A percentile compares a stretch with the other conserved stretches of the same genome.
Conservation (phyloP, 106 monocot species). For the Phalaenopsis equestris region DNA sequence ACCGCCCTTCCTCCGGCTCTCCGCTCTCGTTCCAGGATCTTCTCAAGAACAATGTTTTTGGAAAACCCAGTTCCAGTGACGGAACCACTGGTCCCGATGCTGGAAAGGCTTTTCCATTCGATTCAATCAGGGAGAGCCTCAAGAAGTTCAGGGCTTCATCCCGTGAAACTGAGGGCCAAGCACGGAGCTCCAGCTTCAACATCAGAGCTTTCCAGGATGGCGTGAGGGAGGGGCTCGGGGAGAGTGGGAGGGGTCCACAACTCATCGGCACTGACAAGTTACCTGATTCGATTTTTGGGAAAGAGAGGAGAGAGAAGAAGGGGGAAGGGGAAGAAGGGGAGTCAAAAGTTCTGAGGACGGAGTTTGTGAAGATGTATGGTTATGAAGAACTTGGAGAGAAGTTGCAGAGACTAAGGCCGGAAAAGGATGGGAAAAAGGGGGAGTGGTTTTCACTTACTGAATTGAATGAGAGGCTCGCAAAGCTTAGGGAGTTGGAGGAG, state of each 20-base stretch:
- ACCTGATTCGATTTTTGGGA: conserved; percentile 70
- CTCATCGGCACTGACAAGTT: conserved; percentile 5
- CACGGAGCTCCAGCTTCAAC: not conserved
- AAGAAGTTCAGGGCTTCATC: conserved; percentile 22
- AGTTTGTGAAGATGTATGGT: conserved; percentile 53
- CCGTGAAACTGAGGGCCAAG: not conserved
- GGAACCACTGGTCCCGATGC: not conserved
- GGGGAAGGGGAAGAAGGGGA: conserved; percentile 22
- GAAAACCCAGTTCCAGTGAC: not conserved
- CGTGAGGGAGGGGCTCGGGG: conserved; percentile 1
- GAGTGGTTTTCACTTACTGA: conserved; percentile 60
- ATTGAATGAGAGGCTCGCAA: conserved; percentile 66
- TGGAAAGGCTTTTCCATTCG: conserved; percentile 3
- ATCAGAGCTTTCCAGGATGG: conserved; percentile 25
- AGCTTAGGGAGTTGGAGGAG: conserved; percentile 75
- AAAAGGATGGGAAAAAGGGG: conserved; percentile 19
- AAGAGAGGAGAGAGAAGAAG: conserved; percentile 39
- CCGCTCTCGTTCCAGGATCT: conserved; percentile 54
- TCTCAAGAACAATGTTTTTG: conserved; percentile 33
- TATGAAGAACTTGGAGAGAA: conserved; percentile 78
- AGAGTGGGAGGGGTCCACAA: not conserved
- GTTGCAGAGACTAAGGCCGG: conserved; percentile 48
- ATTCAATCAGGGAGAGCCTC: conserved; percentile 46
- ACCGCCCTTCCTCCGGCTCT: conserved; percentile 9
- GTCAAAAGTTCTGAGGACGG: conserved; percentile 24